Conservation (phyloP, 768 basidiomycete genomes). For the Suillus plorans region DNA sequence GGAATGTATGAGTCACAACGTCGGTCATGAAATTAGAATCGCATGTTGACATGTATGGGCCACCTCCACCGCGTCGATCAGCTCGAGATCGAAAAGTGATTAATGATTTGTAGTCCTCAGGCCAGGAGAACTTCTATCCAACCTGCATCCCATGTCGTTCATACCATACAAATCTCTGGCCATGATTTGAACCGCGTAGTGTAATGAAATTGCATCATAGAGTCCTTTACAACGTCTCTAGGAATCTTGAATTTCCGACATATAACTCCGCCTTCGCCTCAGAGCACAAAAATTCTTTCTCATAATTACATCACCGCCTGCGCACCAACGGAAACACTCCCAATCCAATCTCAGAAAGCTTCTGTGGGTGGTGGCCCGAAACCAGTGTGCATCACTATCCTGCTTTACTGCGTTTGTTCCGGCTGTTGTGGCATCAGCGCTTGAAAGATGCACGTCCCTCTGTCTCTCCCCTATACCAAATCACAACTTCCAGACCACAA, state of each 20-base stretch:
- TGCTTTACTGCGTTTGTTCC: constrained; percentile 55
- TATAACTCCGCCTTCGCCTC: too few species aligned
- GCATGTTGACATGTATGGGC: too few species aligned
- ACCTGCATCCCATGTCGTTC: too few species aligned
- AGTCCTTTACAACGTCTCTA: background rate
- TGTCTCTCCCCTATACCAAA: background rate
- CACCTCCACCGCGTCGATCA: too few species aligned
- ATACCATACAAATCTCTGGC: too few species aligned
- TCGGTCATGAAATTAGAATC: too few species aligned
- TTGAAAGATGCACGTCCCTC: constrained; percentile 59
- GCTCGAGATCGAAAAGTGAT: too few species aligned
- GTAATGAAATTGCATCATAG: background rate
- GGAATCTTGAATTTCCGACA: too few species aligned
- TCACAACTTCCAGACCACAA: background rate
- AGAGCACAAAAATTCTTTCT: constrained; percentile 18
- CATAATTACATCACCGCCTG: constrained; percentile 49
- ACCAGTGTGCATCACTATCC: constrained; percentile 52
- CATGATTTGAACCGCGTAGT: too few species aligned
- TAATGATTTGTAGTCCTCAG: too few species aligned
- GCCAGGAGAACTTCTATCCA: too few species aligned
- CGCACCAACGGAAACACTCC: constrained; percentile 50
- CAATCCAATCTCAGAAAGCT: constrained; percentile 37
- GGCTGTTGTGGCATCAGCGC: constrained; percentile 40
- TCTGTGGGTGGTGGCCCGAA: constrained; percentile 14
- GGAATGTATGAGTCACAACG: background rate